phyloP scores from a whole-genome alignment of 2,329 filamentous ascomycete genomes.

The Penicillium brasilianum region DNA sequence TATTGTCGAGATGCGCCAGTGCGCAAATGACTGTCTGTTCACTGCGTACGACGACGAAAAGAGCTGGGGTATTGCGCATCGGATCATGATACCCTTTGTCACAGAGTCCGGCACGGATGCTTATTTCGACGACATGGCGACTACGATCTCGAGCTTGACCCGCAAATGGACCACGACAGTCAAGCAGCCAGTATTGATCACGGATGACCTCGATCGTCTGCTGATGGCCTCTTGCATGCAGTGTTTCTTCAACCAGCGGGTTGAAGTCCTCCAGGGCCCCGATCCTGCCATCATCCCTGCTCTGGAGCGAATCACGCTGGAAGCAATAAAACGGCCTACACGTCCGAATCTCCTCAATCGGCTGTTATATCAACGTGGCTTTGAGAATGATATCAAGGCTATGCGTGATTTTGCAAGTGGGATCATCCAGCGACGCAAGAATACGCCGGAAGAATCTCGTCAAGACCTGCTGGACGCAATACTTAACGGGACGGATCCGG shows the following conservation, averaged over 20 bases:
- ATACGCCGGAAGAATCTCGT: conserved; percentile 57
- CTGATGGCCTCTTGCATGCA: conserved; percentile 59
- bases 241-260: conserved; percentile 58
- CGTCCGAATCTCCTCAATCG: conserved; percentile 59
- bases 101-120: conserved; percentile 46
- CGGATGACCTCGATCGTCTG: conserved; percentile 59
- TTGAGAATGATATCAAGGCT: conserved; percentile 57
- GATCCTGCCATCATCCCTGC: conserved; percentile 57
- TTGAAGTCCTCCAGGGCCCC: conserved; percentile 54
- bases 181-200: conserved; percentile 51
- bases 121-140: conserved; percentile 57
- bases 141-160: conserved; percentile 56
- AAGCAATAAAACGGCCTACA: conserved; percentile 61
- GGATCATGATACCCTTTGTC: conserved; percentile 54
- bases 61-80: conserved; percentile 69
- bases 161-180: conserved; percentile 55
- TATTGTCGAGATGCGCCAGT: conserved; percentile 63
- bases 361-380: conserved; percentile 59
- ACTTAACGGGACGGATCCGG: conserved; percentile 63
- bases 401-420: conserved; percentile 63
- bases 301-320: conserved; percentile 61
- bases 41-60: conserved; percentile 56
- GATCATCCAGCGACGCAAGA: conserved; percentile 61
- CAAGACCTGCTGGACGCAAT: conserved; percentile 67
- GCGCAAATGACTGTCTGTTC: conserved; percentile 70